These are phyloP conservation scores for Cubamyces sp. DNA, from an alignment of 768 basidiomycete species.

Conservation along the genomic window DNA sequence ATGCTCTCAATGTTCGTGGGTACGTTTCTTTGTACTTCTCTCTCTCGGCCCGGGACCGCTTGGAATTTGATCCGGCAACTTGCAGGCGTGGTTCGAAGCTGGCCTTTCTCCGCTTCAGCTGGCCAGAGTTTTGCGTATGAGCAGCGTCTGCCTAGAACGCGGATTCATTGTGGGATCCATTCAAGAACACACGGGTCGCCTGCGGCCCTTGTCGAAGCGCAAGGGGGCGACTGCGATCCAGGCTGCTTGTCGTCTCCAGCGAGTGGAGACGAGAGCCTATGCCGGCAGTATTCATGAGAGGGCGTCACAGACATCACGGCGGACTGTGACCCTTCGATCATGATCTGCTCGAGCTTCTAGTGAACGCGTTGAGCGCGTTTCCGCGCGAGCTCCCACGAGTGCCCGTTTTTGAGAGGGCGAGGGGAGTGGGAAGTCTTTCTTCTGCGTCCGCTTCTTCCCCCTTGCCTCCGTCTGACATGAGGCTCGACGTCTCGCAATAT, in stretches of 20 bases:
- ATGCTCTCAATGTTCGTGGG: constrained; percentile 9
- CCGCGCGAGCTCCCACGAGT: constrained; percentile 8
- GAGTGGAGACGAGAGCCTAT: neutral
- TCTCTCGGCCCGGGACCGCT: constrained; percentile 15
- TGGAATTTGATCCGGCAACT: constrained; percentile 5
- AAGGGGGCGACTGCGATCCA: constrained; percentile 1
- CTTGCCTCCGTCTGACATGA: constrained; percentile 21
- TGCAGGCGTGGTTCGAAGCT: constrained; percentile 9
- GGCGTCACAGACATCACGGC: constrained; percentile 4
- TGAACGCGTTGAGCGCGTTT: constrained; percentile 25
- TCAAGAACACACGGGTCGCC: neutral
- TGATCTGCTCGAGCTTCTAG: constrained; percentile 13
- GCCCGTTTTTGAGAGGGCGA: constrained; percentile 8
- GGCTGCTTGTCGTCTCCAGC: neutral
- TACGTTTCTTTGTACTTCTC: constrained; percentile 12
- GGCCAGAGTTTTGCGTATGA: neutral
- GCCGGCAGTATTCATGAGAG: constrained; percentile 7
- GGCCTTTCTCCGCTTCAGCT: neutral
- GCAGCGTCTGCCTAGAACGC: too few relatives aligned
- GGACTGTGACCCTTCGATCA: constrained; percentile 13
- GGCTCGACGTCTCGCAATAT: constrained; percentile 17
- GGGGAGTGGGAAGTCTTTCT: constrained; percentile 6
- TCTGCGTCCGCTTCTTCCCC: constrained; percentile 10
- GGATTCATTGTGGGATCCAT: neutral
- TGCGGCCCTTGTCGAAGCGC: constrained; percentile 4